Evolutionary conservation across 2,329 filamentous ascomycete genomes (phyloP).

Genomic region (Pseudocercospora macadamiae): DNA sequence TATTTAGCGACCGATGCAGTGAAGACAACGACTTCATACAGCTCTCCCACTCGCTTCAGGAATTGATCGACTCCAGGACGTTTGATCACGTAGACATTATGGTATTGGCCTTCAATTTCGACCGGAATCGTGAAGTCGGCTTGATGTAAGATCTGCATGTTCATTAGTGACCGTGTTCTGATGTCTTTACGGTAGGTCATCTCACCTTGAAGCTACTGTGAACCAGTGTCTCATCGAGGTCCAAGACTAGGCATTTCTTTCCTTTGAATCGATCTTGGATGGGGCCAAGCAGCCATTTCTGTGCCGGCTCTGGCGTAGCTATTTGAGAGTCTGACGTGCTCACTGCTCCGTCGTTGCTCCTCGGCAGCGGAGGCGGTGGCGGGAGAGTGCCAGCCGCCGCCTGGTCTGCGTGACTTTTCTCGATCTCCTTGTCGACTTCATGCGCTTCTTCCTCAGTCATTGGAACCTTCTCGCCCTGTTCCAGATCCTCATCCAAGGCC

Average conservation of each 20-base stretch:
- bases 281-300: constrained; percentile 79
- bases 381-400: constrained; percentile 45
- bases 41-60: constrained; percentile 96
- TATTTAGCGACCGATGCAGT: constrained; percentile 99
- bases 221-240: constrained; percentile 94
- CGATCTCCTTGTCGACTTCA: constrained; percentile 27
- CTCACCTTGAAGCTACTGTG: constrained; percentile 99
- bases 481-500: constrained; percentile 57
- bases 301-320: constrained; percentile 52
- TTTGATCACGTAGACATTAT: constrained; percentile 99
- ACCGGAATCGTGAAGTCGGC: constrained; percentile 99
- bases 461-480: constrained; percentile 60
- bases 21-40: constrained; percentile 98
- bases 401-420: constrained; percentile 18
- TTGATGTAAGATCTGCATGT: constrained; percentile 82
- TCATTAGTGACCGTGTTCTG: no score
- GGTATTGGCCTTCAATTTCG: constrained; percentile 97
- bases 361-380: constrained; percentile 57
- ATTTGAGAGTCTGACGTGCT: constrained; percentile 38
- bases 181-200: no score
- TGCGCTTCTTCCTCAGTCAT: constrained; percentile 55
- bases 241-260: constrained; percentile 90
- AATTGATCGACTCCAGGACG: constrained; percentile 97
- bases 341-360: constrained; percentile 23
- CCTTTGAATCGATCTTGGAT: constrained; percentile 78